Evolutionary conservation across 306 rosid species (phyloP).

Genomic region (Benincasa hispida): DNA sequence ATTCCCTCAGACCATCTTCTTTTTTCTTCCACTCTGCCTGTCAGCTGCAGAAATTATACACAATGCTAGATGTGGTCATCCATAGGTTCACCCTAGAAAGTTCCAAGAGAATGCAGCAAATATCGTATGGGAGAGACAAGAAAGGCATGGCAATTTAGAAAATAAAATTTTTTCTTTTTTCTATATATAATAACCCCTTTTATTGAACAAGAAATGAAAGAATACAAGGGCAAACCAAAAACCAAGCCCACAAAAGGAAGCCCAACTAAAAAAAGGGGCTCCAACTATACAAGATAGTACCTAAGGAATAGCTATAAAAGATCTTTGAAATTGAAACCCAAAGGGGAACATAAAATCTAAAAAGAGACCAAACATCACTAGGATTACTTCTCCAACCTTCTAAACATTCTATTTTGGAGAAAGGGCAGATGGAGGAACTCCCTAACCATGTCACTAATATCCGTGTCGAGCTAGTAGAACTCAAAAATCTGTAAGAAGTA

Average conservation of each 20-base stretch:
- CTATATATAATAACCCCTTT: too few species aligned
- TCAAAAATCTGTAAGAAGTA: too few species aligned
- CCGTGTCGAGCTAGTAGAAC: too few species aligned
- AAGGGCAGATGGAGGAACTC: too few species aligned
- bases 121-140: background rate
- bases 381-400: too few species aligned
- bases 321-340: background rate
- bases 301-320: background rate
- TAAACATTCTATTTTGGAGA: too few species aligned
- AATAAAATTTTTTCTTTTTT: background rate
- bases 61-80: background rate
- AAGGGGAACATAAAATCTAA: background rate
- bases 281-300: background rate
- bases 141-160: background rate
- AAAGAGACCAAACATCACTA: background rate
- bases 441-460: too few species aligned
- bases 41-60: conserved; percentile 39
- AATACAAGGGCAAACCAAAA: background rate
- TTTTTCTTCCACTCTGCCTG: conserved; percentile 96
- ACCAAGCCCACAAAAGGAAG: background rate
- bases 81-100: background rate
- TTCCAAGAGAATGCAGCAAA: background rate
- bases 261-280: background rate
- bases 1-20: conserved; percentile 98
- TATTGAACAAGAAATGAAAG: background rate